Percentiles rank a stretch among this genome's conserved stretches.
These are phyloP conservation scores for Penicillium corylophilum DNA, from an alignment of 2,329 filamentous ascomycete species.

Conservation along the genomic window DNA sequence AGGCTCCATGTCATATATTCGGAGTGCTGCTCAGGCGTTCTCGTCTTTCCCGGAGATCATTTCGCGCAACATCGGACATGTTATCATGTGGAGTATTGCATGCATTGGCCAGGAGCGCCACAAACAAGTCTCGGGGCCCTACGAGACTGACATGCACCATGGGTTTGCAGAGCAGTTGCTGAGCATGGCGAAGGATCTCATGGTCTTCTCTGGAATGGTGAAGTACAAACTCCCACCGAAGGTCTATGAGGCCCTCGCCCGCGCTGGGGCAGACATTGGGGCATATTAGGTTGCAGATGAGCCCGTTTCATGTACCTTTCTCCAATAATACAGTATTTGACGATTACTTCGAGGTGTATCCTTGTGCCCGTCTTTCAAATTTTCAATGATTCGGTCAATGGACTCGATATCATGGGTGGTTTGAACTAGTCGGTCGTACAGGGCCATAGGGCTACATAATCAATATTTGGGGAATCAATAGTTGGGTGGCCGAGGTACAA, in stretches of 20 bases:
- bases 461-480: no score
- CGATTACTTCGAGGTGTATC: neutral
- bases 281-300: conserved; percentile 31
- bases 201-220: conserved; percentile 90
- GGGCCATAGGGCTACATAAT: no score
- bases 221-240: conserved; percentile 84
- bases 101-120: conserved; percentile 79
- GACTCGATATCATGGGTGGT: neutral
- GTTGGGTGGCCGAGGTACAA: no score
- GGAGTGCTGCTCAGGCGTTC: conserved; percentile 77
- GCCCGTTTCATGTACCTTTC: conserved; percentile 1
- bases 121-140: conserved; percentile 67
- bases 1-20: conserved; percentile 76
- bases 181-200: conserved; percentile 82
- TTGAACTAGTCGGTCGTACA: neutral
- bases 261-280: conserved; percentile 68
- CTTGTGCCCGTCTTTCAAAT: neutral
- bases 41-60: conserved; percentile 75
- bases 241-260: conserved; percentile 83
- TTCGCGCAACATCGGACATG: conserved; percentile 82
- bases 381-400: neutral
- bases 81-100: conserved; percentile 90
- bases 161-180: conserved; percentile 67
- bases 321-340: neutral
- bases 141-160: conserved; percentile 55